These are phyloP conservation scores for Colletotrichum higginsianum DNA, from an alignment of 2,329 filamentous ascomycete genomes.

Conservation along the genomic window DNA sequence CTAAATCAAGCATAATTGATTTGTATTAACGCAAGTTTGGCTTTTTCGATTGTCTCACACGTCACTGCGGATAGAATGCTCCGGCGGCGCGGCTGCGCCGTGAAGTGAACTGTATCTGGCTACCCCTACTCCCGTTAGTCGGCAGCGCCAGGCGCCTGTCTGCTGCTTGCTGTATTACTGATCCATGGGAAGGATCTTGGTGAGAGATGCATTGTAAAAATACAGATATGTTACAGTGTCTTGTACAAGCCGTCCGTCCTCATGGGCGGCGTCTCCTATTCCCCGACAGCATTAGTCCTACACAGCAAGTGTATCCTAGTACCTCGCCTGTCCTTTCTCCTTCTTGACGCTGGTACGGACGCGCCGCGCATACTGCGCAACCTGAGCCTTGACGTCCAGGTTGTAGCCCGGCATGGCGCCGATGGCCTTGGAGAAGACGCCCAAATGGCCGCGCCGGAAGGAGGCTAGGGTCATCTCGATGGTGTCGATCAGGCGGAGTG, in stretches of 20 bases:
- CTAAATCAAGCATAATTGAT: not conserved
- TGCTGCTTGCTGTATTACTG: not conserved
- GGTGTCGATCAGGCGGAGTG: conserved; percentile 55
- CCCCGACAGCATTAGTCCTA: no score
- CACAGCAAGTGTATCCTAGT: not conserved
- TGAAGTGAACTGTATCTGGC: not conserved
- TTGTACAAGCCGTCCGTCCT: conserved; percentile 5
- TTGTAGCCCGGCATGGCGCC: conserved; percentile 42
- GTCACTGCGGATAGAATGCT: not conserved
- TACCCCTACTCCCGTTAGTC: not conserved
- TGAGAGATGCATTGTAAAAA: not conserved
- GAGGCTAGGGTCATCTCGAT: conserved; percentile 51
- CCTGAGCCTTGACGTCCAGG: conserved; percentile 36
- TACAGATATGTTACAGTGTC: conserved; percentile 18
- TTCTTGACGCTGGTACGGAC: conserved; percentile 16
- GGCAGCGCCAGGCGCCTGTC: not conserved
- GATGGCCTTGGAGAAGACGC: conserved; percentile 39
- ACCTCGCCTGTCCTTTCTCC: not conserved
- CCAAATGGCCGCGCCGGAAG: conserved; percentile 34
- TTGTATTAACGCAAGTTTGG: not conserved
- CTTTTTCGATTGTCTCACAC: not conserved
- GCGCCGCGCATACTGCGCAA: conserved; percentile 26
- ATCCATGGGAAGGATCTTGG: not conserved
- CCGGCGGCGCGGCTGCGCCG: not conserved
- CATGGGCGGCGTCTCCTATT: not conserved